Evolutionary conservation across 768 basidiomycete genomes (phyloP).

Genomic region (Calocybe gangraenosa): DNA sequence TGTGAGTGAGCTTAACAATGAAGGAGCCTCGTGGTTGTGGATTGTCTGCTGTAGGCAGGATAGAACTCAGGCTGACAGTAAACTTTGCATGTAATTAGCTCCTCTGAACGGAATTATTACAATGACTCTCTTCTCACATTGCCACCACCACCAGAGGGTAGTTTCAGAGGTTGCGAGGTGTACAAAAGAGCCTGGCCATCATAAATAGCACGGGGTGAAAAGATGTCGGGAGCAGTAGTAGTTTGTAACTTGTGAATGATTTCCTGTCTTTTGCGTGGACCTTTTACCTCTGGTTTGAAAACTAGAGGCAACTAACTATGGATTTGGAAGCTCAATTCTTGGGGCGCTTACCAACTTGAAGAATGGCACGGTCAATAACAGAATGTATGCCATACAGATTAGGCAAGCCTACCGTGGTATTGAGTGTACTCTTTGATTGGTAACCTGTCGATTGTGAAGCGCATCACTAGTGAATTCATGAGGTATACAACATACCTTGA

Average conservation of each 20-base stretch:
- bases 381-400: too few species aligned
- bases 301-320: too few species aligned
- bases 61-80: constrained; percentile 24
- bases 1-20: constrained; percentile 30
- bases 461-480: background rate
- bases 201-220: constrained; percentile 39
- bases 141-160: too few species aligned
- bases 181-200: constrained; percentile 37
- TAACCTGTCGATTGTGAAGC: constrained; percentile 14
- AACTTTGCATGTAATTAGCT: constrained; percentile 23
- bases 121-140: background rate
- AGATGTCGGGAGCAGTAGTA: too few species aligned
- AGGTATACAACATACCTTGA: constrained; percentile 19
- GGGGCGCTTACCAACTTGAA: constrained; percentile 17
- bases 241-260: too few species aligned
- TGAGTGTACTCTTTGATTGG: constrained; percentile 24
- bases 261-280: too few species aligned
- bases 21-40: constrained; percentile 22
- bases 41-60: constrained; percentile 2
- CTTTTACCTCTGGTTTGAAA: too few species aligned
- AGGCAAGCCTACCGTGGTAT: constrained; percentile 23
- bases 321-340: constrained; percentile 14
- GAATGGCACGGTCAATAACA: too few species aligned
- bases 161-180: too few species aligned
- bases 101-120: background rate